Evolutionary conservation across 805 yeast species (phyloP).

Genomic region (Kuraishia ogatae): DNA sequence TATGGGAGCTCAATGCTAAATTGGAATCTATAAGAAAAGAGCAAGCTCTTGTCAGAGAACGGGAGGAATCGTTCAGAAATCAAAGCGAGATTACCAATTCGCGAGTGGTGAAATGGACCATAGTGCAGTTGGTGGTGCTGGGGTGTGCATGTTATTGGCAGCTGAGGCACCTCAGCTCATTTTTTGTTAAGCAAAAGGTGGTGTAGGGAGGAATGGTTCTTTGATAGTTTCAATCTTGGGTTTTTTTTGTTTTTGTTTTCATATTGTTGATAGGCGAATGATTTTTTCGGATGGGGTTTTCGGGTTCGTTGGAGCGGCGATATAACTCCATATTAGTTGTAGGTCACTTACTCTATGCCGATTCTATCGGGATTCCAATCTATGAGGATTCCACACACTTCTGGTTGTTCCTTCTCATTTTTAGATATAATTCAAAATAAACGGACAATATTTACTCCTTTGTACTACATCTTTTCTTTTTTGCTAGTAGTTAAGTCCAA

Average conservation of each 20-base stretch:
- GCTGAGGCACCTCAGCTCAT: conserved; percentile 64
- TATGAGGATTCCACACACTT: too few species aligned
- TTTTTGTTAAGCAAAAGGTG: conserved; percentile 83
- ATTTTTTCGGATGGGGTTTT: too few species aligned
- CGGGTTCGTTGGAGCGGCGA: too few species aligned
- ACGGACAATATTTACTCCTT: too few species aligned
- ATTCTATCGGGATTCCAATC: too few species aligned
- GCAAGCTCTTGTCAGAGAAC: conserved; percentile 52
- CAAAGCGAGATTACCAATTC: conserved; percentile 69
- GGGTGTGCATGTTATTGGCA: conserved; percentile 68
- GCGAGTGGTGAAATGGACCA: conserved; percentile 65
- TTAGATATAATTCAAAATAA: too few species aligned
- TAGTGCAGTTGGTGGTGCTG: conserved; percentile 62
- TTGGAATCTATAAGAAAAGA: conserved; percentile 54
- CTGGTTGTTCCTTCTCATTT: too few species aligned
- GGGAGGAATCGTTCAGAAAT: conserved; percentile 73
- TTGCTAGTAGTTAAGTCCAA: too few species aligned
- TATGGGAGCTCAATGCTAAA: conserved; percentile 48
- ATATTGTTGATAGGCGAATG: too few species aligned
- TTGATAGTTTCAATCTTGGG: not conserved
- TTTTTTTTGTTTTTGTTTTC: not conserved
- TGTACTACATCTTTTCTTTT: too few species aligned
- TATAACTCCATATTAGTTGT: too few species aligned
- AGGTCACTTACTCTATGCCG: too few species aligned
- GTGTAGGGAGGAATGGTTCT: conserved; percentile 29